Evolutionary conservation across 2,329 filamentous ascomycete species (phyloP).

Genomic region (Aspergillus hortae): DNA sequence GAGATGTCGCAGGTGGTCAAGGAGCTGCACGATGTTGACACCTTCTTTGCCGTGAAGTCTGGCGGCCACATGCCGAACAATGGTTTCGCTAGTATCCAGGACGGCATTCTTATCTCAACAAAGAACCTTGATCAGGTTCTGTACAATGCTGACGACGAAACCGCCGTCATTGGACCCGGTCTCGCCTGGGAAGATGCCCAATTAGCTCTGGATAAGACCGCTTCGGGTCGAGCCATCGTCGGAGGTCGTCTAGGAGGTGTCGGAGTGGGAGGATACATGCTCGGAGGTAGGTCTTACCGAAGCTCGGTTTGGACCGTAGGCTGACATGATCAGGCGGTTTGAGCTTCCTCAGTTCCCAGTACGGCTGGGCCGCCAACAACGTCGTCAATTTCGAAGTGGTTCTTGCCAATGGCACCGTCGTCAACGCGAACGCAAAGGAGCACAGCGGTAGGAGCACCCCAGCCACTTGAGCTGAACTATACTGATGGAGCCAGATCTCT

Average conservation of each 20-base stretch:
- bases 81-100: constrained; percentile 45
- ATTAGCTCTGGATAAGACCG: constrained; percentile 25
- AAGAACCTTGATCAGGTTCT: constrained; percentile 40
- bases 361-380: constrained; percentile 49
- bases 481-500: constrained; percentile 31
- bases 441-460: constrained; percentile 21
- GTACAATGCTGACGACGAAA: constrained; percentile 34
- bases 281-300: constrained; percentile 34
- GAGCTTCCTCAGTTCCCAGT: constrained; percentile 51
- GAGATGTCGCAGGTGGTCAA: constrained; percentile 55
- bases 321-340: constrained; percentile 26
- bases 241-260: constrained; percentile 48
- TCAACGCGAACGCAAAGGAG: constrained; percentile 37
- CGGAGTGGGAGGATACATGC: constrained; percentile 47
- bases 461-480: not conserved
- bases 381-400: constrained; percentile 47
- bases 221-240: constrained; percentile 30
- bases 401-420: constrained; percentile 45
- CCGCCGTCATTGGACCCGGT: constrained; percentile 39
- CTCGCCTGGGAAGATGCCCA: constrained; percentile 34
- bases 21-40: constrained; percentile 46
- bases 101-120: constrained; percentile 44
- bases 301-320: not conserved
- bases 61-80: constrained; percentile 49
- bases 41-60: constrained; percentile 54